Conservation (phyloP, 2,329 filamentous ascomycete species). For the Orbilia ellipsospora region DNA sequence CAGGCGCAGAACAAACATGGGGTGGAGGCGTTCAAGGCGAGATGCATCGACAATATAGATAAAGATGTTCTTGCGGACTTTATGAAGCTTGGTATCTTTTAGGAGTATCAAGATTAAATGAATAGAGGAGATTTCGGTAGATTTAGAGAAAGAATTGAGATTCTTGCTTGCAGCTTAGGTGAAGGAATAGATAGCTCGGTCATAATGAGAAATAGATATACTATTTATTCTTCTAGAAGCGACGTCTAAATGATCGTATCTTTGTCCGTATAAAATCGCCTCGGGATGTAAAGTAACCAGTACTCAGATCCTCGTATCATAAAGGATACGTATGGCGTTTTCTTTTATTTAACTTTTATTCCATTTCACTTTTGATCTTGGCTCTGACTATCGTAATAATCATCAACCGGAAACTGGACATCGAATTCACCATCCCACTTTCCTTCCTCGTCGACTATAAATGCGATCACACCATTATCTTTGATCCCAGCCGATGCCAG, state of each 20-base stretch:
- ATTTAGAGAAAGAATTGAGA: too few species aligned
- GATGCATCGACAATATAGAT: conserved; percentile 80
- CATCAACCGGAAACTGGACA: conserved; percentile 27
- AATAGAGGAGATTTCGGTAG: not conserved
- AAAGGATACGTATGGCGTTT: not conserved
- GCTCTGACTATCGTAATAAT: conserved; percentile 37
- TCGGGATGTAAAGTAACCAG: too few species aligned
- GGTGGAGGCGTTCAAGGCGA: conserved; percentile 73
- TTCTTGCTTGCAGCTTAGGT: too few species aligned
- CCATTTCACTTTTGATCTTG: conserved; percentile 1
- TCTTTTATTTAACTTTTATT: not conserved
- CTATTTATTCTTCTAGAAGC: not conserved
- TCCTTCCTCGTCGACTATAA: conserved; percentile 16
- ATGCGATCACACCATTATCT: conserved; percentile 25
- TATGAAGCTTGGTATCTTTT: conserved; percentile 60
- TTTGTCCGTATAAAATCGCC: too few species aligned
- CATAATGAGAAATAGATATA: not conserved
- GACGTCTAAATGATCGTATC: too few species aligned
- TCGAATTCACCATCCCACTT: conserved; percentile 40
- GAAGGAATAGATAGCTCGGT: not conserved
- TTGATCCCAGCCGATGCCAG: conserved; percentile 19
- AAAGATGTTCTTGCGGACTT: conserved; percentile 76
- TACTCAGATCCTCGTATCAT: too few species aligned
- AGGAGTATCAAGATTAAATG: not conserved
- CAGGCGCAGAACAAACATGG: conserved; percentile 71